These are phyloP conservation scores for Diatrype stigma DNA, from an alignment of 2,329 filamentous ascomycete species.

Conservation along the genomic window DNA sequence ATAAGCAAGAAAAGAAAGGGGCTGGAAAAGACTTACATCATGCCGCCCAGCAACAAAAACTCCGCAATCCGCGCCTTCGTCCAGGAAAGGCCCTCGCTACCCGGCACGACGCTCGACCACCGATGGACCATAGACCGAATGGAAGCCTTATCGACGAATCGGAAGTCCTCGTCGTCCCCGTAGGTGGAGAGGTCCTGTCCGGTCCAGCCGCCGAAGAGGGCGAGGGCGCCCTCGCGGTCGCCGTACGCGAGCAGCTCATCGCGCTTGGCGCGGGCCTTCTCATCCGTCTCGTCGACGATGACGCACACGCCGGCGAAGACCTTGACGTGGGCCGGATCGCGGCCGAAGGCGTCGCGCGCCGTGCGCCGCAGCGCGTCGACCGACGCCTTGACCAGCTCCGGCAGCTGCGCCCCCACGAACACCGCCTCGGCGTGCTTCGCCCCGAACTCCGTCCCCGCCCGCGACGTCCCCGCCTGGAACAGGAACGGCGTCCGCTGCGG, in stretches of 20 bases:
- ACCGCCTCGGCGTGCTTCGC: constrained; percentile 56
- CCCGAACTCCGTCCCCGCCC: constrained; percentile 52
- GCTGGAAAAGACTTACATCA: constrained; percentile 2
- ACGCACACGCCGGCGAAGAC: constrained; percentile 46
- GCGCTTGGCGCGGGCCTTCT: constrained; percentile 48
- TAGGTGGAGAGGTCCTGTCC: constrained; percentile 55
- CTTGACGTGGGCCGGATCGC: constrained; percentile 53
- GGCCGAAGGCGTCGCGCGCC: constrained; percentile 41
- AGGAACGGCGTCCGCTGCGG: constrained; percentile 54
- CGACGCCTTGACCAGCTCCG: constrained; percentile 43
- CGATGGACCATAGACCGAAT: constrained; percentile 30
- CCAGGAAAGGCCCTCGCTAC: constrained; percentile 36
- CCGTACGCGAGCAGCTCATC: constrained; percentile 48
- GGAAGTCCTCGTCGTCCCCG: constrained; percentile 53
- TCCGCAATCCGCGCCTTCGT: constrained; percentile 39
- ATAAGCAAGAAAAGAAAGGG: not conserved
- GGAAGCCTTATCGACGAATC: constrained; percentile 47
- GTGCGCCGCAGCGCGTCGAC: constrained; percentile 48
- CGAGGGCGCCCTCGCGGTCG: constrained; percentile 48
- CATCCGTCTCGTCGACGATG: constrained; percentile 44
- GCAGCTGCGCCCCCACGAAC: constrained; percentile 52
- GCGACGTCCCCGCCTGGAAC: constrained; percentile 56
- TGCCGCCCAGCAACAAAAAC: constrained; percentile 33
- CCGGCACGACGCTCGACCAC: constrained; percentile 37
- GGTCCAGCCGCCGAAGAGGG: constrained; percentile 53